A percentile compares a stretch with the other conserved stretches of the same genome.
Evolutionary conservation across 2,329 filamentous ascomycete genomes (phyloP).

Genomic region (Elsinoe arachidis): DNA sequence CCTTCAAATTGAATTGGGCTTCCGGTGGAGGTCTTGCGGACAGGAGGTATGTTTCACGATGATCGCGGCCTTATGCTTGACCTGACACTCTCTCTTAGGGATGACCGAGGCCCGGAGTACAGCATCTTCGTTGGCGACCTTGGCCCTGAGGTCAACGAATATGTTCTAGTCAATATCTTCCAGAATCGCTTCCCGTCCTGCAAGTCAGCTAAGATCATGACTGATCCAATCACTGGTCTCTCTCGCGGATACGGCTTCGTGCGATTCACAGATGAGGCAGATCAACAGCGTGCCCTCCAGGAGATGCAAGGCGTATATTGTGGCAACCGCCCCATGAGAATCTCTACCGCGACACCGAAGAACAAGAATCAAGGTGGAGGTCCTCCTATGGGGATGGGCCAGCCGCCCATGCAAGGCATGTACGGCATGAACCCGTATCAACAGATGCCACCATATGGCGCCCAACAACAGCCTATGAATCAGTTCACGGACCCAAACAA

Average conservation of each 20-base stretch:
- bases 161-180: conserved; percentile 93
- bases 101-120: conserved; percentile 92
- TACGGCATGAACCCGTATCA: conserved; percentile 63
- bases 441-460: conserved; percentile 7
- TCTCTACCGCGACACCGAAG: conserved; percentile 95
- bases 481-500: conserved; percentile 99
- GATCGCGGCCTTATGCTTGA: conserved; percentile 13
- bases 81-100: conserved; percentile 43
- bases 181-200: conserved; percentile 92
- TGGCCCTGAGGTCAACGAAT: conserved; percentile 97
- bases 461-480: conserved; percentile 73
- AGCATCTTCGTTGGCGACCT: conserved; percentile 98
- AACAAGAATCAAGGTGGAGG: conserved; percentile 57
- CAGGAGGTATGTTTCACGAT: conserved; percentile 55
- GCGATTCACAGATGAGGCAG: conserved; percentile 87
- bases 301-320: conserved; percentile 99
- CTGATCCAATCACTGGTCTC: conserved; percentile 93
- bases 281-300: conserved; percentile 88
- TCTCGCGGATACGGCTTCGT: conserved; percentile 97
- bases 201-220: conserved; percentile 99
- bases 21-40: conserved; percentile 92
- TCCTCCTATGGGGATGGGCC: conserved; percentile 45
- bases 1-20: conserved; percentile 99
- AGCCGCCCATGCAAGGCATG: conserved; percentile 48
- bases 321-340: conserved; percentile 96